These are phyloP conservation scores for Floccularia luteovirens DNA, from an alignment of 768 basidiomycete genomes.

Conservation along the genomic window DNA sequence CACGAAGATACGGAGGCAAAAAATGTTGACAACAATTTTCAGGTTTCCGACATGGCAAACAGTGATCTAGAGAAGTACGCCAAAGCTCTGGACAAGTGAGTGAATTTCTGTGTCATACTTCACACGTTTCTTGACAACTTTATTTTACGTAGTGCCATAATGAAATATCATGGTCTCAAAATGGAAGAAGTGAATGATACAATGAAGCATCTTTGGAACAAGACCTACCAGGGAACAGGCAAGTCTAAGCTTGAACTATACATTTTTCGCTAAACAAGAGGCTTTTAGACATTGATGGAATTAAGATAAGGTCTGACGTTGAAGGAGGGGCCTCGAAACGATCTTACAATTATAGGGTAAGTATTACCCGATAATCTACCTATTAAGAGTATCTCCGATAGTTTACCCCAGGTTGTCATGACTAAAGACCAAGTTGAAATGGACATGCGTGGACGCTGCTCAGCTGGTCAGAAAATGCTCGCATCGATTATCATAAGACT, in stretches of 20 bases:
- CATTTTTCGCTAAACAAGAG: neutral
- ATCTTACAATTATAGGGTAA: constrained; percentile 93
- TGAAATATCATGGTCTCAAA: constrained; percentile 95
- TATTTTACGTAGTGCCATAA: constrained; percentile 69
- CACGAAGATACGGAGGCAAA: neutral
- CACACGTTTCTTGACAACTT: constrained; percentile 8
- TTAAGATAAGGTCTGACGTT: constrained; percentile 89
- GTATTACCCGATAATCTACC: constrained; percentile 15
- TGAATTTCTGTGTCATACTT: constrained; percentile 2
- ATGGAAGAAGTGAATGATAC: constrained; percentile 99
- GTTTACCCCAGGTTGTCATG: constrained; percentile 80
- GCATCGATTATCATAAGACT: constrained; percentile 97
- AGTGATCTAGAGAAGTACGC: constrained; percentile 96
- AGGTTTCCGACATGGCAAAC: constrained; percentile 99
- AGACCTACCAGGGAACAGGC: constrained; percentile 99
- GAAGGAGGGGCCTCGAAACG: constrained; percentile 88
- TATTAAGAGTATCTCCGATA: constrained; percentile 7
- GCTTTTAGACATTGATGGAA: constrained; percentile 87
- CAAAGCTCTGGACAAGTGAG: constrained; percentile 94
- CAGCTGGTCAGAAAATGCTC: constrained; percentile 97
- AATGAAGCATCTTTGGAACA: constrained; percentile 96
- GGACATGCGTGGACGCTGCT: constrained; percentile 99
- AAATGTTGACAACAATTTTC: constrained; percentile 1
- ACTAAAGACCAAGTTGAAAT: constrained; percentile 98
- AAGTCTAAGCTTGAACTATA: constrained; percentile 10